phyloP scores from a whole-genome alignment of 2,329 filamentous ascomycete species.

The Albophoma yamanashiensis region DNA sequence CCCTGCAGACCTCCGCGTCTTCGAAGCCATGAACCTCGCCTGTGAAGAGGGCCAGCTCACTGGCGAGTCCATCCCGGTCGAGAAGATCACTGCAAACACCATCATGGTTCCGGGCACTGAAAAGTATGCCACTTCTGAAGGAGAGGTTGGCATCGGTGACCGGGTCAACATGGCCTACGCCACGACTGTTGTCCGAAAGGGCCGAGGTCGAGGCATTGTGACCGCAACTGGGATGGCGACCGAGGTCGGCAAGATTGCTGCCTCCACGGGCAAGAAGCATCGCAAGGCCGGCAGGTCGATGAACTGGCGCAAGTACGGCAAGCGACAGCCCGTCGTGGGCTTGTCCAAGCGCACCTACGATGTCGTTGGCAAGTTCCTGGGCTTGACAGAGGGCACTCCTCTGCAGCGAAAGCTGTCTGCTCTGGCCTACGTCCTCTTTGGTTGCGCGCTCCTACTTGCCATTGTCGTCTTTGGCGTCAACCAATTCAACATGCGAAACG shows the following conservation, averaged over 20 bases:
- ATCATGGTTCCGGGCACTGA: conserved; percentile 34
- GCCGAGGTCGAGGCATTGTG: conserved; percentile 62
- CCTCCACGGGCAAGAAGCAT: conserved; percentile 39
- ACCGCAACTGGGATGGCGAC: conserved; percentile 62
- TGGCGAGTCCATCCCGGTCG: conserved; percentile 63
- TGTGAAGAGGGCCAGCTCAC: conserved; percentile 72
- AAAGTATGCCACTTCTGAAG: conserved; percentile 30
- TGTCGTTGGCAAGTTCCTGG: conserved; percentile 46
- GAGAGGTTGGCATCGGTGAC: conserved; percentile 56
- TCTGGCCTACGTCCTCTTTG: conserved; percentile 67
- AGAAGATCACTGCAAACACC: conserved; percentile 47
- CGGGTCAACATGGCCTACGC: conserved; percentile 67
- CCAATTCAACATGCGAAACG: conserved; percentile 36
- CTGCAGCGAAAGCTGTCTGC: conserved; percentile 70
- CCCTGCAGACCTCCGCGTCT: conserved; percentile 59
- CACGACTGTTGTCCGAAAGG: conserved; percentile 62
- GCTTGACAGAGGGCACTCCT: conserved; percentile 58
- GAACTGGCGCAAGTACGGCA: conserved; percentile 43
- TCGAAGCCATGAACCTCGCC: conserved; percentile 67
- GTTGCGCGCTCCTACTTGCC: conserved; percentile 50
- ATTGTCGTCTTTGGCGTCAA: conserved; percentile 49
- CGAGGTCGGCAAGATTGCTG: conserved; percentile 60
- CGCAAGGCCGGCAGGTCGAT: conserved; percentile 43
- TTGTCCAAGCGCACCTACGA: conserved; percentile 35
- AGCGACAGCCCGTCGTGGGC: conserved; percentile 36